phyloP scores from a whole-genome alignment of 768 basidiomycete genomes.

The Leccinum olivaceopallidum region DNA sequence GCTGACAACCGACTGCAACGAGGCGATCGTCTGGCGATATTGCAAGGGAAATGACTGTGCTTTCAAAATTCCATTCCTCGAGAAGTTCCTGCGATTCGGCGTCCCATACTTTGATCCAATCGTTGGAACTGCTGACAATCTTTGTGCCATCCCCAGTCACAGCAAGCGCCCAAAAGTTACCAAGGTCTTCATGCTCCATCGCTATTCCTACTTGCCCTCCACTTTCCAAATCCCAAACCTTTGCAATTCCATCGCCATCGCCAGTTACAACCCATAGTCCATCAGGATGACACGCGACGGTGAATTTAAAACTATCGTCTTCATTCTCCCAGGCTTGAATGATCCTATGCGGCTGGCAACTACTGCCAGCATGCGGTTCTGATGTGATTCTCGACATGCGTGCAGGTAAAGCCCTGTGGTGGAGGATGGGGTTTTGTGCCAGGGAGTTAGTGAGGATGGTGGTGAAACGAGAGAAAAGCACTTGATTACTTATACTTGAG shows the following conservation, averaged over 20 bases:
- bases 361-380: no score
- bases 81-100: background rate
- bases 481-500: no score
- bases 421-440: no score
- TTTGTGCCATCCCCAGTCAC: background rate
- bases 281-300: background rate
- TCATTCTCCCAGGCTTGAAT: no score
- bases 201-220: background rate
- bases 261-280: background rate
- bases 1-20: background rate
- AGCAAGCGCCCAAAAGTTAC: background rate
- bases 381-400: no score
- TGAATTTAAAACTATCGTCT: accelerated
- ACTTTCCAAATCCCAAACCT: background rate
- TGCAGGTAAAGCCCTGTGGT: no score
- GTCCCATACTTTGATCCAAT: background rate
- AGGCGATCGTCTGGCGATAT: background rate
- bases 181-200: background rate
- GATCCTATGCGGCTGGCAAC: no score
- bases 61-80: background rate
- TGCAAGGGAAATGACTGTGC: background rate
- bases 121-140: background rate
- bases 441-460: no score
- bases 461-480: no score
- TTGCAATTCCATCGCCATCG: background rate